Conservation (phyloP, 257 asterid genomes). For the Nyctanthes arbortristis region DNA sequence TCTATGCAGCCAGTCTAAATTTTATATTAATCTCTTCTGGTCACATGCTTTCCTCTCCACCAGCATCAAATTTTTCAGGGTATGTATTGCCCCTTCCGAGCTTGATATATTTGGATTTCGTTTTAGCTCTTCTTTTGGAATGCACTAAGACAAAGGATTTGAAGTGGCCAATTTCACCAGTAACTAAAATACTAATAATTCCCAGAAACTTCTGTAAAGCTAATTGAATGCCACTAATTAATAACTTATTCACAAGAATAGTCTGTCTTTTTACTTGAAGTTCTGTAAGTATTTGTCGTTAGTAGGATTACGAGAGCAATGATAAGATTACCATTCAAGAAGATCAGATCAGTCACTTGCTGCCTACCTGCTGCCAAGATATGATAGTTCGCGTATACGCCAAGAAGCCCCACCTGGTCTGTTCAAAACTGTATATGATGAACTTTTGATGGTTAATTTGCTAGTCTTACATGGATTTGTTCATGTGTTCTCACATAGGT, state of each 20-base stretch:
- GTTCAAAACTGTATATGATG: slow-evolving; percentile 5
- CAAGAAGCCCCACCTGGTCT: slow-evolving; percentile 67
- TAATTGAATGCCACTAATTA: neutral
- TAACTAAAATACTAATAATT: neutral
- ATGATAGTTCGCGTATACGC: slow-evolving; percentile 79
- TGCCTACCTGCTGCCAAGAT: slow-evolving; percentile 77
- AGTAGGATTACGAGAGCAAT: slow-evolving; percentile 59
- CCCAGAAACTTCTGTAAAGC: neutral
- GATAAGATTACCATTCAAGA: slow-evolving; percentile 47
- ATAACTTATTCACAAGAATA: neutral
- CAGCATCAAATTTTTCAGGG: slow-evolving; percentile 90
- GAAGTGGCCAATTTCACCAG: neutral
- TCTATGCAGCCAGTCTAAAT: slow-evolving; percentile 20
- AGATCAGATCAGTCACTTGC: slow-evolving; percentile 67
- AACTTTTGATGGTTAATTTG: neutral
- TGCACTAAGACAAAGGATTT: neutral
- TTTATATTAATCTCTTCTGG: slow-evolving; percentile 17
- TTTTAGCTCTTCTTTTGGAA: neutral
- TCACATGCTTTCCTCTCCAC: slow-evolving; percentile 29
- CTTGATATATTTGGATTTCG: neutral
- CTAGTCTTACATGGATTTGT: neutral
- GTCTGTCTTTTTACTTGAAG: neutral
- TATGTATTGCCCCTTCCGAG: slow-evolving; percentile 25
- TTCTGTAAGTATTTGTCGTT: neutral
- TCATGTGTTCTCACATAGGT: slow-evolving; percentile 46